Evolutionary conservation across 768 basidiomycete genomes (phyloP).

Genomic region (Tricholoma sp.): DNA sequence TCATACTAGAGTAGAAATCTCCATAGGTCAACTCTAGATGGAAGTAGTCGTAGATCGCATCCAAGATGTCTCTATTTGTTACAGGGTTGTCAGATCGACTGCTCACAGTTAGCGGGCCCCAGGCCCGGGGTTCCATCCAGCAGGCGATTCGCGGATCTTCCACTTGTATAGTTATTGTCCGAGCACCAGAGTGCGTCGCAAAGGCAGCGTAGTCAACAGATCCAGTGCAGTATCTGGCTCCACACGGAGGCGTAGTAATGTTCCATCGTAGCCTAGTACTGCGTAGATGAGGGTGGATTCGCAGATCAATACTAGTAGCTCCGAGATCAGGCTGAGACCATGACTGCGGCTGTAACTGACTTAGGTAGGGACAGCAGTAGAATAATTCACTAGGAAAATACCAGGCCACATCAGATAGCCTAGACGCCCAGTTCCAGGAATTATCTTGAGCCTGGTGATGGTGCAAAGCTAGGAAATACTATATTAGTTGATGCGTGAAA

Average conservation of each 20-base stretch:
- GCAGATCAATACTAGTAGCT: not conserved
- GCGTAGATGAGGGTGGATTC: not conserved
- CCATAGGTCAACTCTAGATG: conserved; percentile 19
- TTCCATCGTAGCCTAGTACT: not conserved
- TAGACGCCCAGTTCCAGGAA: not conserved
- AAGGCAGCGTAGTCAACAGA: not conserved
- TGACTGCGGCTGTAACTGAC: not conserved
- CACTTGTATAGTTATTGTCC: not conserved
- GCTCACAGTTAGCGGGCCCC: conserved; percentile 1
- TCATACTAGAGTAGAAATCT: not conserved
- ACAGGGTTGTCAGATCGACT: conserved; percentile 3
- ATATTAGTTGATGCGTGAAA: no score
- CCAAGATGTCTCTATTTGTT: conserved; percentile 26
- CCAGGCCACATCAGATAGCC: not conserved
- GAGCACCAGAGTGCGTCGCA: not conserved
- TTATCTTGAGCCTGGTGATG: not conserved
- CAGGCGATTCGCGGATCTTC: not conserved
- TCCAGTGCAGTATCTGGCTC: not conserved
- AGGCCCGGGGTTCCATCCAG: conserved; percentile 1
- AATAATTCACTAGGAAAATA: not conserved
- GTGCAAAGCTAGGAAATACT: not conserved
- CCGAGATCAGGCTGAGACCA: not conserved
- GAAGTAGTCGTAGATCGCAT: conserved; percentile 30
- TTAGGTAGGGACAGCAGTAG: not conserved
- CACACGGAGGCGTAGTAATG: not conserved